Conservation (phyloP, 306 rosid genomes). For the Phaseolus lunatus region DNA sequence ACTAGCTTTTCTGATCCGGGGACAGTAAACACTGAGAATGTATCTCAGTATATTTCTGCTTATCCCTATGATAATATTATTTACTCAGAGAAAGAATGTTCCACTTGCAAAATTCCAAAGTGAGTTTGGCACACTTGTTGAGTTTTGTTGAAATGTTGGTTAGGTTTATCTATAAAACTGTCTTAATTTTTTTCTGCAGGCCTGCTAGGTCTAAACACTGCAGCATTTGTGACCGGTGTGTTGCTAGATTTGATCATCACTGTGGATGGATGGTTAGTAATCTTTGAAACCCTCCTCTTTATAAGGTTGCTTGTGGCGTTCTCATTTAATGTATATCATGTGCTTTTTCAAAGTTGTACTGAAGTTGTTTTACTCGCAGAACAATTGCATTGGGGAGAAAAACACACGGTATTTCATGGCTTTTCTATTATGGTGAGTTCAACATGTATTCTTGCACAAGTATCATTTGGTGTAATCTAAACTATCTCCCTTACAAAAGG, state of each 20-base stretch:
- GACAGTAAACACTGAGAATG: slow-evolving; percentile 72
- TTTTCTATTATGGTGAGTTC: slow-evolving; percentile 93
- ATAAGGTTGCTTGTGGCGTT: slow-evolving; percentile 16
- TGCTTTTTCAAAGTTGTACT: slow-evolving; percentile 35
- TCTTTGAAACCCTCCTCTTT: slow-evolving; percentile 5
- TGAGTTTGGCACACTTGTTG: slow-evolving; percentile 50
- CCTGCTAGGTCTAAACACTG: slow-evolving; percentile 99
- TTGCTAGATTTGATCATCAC: slow-evolving; percentile 95
- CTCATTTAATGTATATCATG: slow-evolving; percentile 3
- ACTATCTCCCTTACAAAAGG: background rate
- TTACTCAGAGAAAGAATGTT: slow-evolving; percentile 81
- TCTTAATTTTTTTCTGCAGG: slow-evolving; percentile 57
- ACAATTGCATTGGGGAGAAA: slow-evolving; percentile 97
- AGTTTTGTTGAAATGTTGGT: slow-evolving; percentile 22
- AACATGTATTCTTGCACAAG: slow-evolving; percentile 25
- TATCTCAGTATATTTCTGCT: slow-evolving; percentile 74
- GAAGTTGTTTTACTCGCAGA: slow-evolving; percentile 62
- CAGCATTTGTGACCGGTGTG: slow-evolving; percentile 89
- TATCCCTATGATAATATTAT: slow-evolving; percentile 88
- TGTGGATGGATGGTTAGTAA: slow-evolving; percentile 97
- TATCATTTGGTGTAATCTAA: slow-evolving; percentile 30
- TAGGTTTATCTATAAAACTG: slow-evolving; percentile 9
- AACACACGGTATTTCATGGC: slow-evolving; percentile 85
- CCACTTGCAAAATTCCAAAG: slow-evolving; percentile 93
- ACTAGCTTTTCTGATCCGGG: slow-evolving; percentile 98